Percentiles rank a stretch among this genome's conserved stretches.
Conservation (phyloP, 805 yeast genomes). For the Sugiyamaella valdiviana region DNA sequence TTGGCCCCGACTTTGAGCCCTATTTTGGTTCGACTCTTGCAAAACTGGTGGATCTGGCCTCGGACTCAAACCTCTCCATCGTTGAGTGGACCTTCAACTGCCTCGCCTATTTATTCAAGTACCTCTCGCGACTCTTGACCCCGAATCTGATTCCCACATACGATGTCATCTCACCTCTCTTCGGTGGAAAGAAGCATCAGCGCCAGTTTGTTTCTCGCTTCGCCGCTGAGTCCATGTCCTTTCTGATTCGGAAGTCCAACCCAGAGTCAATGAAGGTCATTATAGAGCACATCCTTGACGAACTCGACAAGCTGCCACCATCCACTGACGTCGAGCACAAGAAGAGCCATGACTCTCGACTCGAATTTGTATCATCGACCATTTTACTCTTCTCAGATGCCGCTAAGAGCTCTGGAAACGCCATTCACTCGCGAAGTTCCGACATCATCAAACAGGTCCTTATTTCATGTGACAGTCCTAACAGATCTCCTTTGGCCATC, state of each 20-base stretch:
- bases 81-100: conserved; percentile 82
- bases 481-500: conserved; percentile 7
- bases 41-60: conserved; percentile 46
- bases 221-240: conserved; percentile 86
- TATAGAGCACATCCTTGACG: conserved; percentile 36
- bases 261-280: conserved; percentile 42
- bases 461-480: conserved; percentile 7
- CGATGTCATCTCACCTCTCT: conserved; percentile 53
- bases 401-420: conserved; percentile 60
- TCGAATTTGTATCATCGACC: conserved; percentile 49
- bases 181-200: conserved; percentile 48
- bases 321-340: conserved; percentile 22
- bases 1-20: conserved; percentile 83
- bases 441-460: conserved; percentile 36
- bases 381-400: conserved; percentile 64
- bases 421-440: conserved; percentile 67
- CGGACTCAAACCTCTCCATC: conserved; percentile 39
- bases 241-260: conserved; percentile 64
- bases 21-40: conserved; percentile 52
- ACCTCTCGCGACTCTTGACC: conserved; percentile 59
- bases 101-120: conserved; percentile 84
- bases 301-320: conserved; percentile 19
- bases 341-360: conserved; percentile 29
- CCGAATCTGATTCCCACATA: conserved; percentile 67
- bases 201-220: conserved; percentile 63